Percentiles rank a stretch among this genome's conserved stretches.
Conservation (phyloP, 495 filamentous ascomycete species). For the Pseudoneurospora amorphoporcata region DNA sequence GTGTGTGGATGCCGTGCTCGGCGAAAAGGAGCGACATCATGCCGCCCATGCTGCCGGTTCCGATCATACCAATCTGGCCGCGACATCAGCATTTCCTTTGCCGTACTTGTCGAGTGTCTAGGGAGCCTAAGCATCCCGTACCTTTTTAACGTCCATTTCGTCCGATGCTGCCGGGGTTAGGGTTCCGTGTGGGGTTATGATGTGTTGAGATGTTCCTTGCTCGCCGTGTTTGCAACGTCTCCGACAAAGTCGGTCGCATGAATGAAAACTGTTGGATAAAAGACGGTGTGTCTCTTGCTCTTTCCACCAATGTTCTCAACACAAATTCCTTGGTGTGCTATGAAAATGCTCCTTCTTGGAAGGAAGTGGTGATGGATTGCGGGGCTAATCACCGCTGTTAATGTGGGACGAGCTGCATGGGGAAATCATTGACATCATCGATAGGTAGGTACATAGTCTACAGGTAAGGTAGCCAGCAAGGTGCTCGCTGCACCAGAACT, state of each 20-base stretch:
- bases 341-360: background rate
- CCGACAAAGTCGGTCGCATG: background rate
- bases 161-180: background rate
- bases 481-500: background rate
- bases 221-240: background rate
- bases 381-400: background rate
- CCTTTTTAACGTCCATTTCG: background rate
- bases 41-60: background rate
- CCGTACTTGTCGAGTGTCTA: background rate
- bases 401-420: background rate
- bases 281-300: background rate
- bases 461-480: background rate
- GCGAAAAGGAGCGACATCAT: slow-evolving; percentile 7
- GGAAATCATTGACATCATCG: background rate
- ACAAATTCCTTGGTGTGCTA: no score
- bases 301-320: no score
- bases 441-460: background rate
- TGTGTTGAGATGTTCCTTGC: background rate
- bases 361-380: no score
- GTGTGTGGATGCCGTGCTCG: slow-evolving; percentile 21
- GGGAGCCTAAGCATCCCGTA: background rate
- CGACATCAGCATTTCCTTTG: background rate
- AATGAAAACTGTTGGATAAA: background rate
- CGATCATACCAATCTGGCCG: background rate
- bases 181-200: background rate